Conservation (phyloP, 768 basidiomycete genomes). For the Hygrophorus russula region DNA sequence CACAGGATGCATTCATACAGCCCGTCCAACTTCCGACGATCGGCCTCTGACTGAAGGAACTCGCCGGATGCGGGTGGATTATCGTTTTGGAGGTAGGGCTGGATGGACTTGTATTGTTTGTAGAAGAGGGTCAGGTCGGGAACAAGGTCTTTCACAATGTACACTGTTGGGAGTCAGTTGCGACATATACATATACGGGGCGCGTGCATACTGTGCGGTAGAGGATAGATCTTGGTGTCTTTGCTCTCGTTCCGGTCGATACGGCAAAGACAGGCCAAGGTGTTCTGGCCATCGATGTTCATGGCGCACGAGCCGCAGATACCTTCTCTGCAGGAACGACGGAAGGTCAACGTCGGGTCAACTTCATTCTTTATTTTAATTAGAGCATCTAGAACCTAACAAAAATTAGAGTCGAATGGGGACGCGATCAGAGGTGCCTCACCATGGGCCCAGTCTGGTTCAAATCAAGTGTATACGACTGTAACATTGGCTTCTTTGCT, state of each 20-base stretch:
- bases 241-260: constrained; percentile 70
- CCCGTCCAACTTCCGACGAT: constrained; percentile 91
- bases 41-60: constrained; percentile 81
- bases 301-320: constrained; percentile 98
- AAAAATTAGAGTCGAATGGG: background rate
- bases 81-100: constrained; percentile 92
- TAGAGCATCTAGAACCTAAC: constrained; percentile 74
- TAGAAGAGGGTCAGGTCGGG: constrained; percentile 87
- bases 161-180: constrained; percentile 49
- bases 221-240: constrained; percentile 88
- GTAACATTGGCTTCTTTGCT: constrained; percentile 78
- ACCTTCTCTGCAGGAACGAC: constrained; percentile 86
- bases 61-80: constrained; percentile 73
- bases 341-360: constrained; percentile 94
- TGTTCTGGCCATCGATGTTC: constrained; percentile 99
- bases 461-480: constrained; percentile 86
- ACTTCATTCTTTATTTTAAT: constrained; percentile 99
- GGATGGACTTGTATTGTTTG: constrained; percentile 99
- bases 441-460: constrained; percentile 96
- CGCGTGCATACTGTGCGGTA: constrained; percentile 79
- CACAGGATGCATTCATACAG: constrained; percentile 98
- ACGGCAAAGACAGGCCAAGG: constrained; percentile 91
- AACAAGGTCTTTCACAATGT: constrained; percentile 97
- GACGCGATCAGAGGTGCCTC: constrained; percentile 9
- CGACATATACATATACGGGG: background rate